Evolutionary conservation across 2,329 filamentous ascomycete species (phyloP).

Genomic region (Pyricularia pennisetigena): DNA sequence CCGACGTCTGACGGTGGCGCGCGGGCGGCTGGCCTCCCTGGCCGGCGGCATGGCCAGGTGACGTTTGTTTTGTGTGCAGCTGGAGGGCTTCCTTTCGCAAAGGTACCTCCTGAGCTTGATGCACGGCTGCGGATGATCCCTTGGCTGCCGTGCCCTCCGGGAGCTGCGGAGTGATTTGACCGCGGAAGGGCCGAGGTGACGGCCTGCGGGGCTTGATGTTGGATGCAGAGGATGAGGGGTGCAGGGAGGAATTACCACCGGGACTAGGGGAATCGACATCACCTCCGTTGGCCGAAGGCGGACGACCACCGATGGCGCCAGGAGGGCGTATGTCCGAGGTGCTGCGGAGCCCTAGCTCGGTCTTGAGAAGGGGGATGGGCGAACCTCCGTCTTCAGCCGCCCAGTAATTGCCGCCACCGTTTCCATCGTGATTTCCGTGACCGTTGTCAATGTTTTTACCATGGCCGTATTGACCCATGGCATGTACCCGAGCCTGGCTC

Average conservation of each 20-base stretch:
- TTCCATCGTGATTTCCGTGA: neutral
- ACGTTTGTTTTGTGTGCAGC: neutral
- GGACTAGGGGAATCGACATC: neutral
- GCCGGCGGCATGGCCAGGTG: neutral
- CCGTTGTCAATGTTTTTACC: neutral
- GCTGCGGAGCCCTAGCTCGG: neutral
- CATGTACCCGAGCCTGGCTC: neutral
- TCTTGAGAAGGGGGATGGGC: conserved; percentile 5
- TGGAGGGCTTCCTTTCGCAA: neutral
- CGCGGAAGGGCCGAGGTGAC: neutral
- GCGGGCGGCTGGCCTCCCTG: neutral
- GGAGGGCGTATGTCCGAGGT: neutral
- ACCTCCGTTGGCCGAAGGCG: neutral
- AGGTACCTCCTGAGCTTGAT: neutral
- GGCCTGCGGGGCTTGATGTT: conserved; percentile 2
- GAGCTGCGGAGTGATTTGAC: conserved; percentile 1
- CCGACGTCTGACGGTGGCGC: neutral
- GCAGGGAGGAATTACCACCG: conserved; percentile 4
- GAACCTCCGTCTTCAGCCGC: conserved; percentile 1
- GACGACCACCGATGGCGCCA: neutral
- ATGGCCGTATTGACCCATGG: neutral
- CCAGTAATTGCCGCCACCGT: neutral
- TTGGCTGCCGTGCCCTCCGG: neutral
- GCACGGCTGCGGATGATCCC: neutral
- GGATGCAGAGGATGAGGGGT: conserved; percentile 5